Percentiles rank a stretch among this genome's conserved stretches.
Conservation (phyloP, 2,329 filamentous ascomycete species). For the Cercospora sesami region DNA sequence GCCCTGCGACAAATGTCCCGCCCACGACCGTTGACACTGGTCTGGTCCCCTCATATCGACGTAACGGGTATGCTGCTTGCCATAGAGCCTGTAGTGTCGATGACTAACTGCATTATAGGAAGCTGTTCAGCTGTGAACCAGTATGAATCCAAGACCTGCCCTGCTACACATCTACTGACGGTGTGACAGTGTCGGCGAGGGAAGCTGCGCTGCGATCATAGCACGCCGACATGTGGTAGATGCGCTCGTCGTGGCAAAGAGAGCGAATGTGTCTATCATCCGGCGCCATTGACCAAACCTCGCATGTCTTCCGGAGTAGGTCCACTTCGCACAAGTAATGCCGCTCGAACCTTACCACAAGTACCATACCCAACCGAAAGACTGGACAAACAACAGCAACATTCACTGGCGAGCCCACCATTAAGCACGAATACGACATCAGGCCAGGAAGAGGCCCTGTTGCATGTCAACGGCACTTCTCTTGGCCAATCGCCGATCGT, state of each 20-base stretch:
- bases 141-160: slow-evolving; percentile 24
- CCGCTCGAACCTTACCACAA: slow-evolving; percentile 14
- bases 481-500: slow-evolving; percentile 12
- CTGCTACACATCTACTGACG: neutral
- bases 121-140: slow-evolving; percentile 40
- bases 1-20: neutral
- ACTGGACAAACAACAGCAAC: neutral
- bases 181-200: slow-evolving; percentile 34
- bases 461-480: slow-evolving; percentile 10
- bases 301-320: slow-evolving; percentile 19
- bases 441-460: slow-evolving; percentile 13
- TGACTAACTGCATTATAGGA: slow-evolving; percentile 16
- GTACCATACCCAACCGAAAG: slow-evolving; percentile 18
- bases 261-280: slow-evolving; percentile 40
- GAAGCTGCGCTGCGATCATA: slow-evolving; percentile 41
- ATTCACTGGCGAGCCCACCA: slow-evolving; percentile 24
- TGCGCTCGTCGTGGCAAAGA: slow-evolving; percentile 33
- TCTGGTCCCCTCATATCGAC: slow-evolving; percentile 30
- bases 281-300: slow-evolving; percentile 37
- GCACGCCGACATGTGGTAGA: slow-evolving; percentile 36
- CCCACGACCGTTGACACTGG: slow-evolving; percentile 3
- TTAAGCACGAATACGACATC: slow-evolving; percentile 23
- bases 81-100: neutral
- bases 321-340: slow-evolving; percentile 22
- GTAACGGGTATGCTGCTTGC: slow-evolving; percentile 32